Conservation (phyloP, 192 early-diverging fungal genomes). For the Coemansia sp. region DNA sequence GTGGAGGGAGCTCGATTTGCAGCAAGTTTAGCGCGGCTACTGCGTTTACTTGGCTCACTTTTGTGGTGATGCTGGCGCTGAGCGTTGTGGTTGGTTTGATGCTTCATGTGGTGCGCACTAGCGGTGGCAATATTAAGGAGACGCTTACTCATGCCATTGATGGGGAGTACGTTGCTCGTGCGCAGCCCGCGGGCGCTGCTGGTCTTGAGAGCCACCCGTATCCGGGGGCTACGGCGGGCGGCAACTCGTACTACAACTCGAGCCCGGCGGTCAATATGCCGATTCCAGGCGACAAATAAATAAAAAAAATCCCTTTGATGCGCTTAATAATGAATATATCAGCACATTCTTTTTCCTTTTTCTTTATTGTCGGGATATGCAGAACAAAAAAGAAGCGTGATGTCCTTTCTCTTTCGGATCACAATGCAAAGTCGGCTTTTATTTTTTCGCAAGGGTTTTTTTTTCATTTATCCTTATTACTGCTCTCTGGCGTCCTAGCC, state of each 20-base stretch:
- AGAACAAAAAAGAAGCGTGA: background rate
- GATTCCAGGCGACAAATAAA: conserved; percentile 16
- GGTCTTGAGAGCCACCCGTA: conserved; percentile 19
- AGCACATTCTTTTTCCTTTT: no score
- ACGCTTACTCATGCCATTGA: conserved; percentile 25
- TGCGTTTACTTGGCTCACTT: conserved; percentile 39
- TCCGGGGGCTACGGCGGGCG: conserved; percentile 7
- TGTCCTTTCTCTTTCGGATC: no score
- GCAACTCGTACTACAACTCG: conserved; percentile 32
- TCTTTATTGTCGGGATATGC: no score
- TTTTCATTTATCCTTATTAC: no score
- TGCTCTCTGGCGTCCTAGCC: no score
- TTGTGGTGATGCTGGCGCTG: conserved; percentile 22
- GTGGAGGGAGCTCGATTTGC: conserved; percentile 19
- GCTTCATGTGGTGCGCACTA: conserved; percentile 15
- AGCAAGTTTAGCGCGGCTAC: conserved; percentile 35
- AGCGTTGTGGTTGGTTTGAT: conserved; percentile 16
- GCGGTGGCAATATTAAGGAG: conserved; percentile 18
- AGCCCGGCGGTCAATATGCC: conserved; percentile 46
- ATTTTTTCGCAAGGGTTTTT: no score
- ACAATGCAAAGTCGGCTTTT: no score
- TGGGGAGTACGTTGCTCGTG: conserved; percentile 5
- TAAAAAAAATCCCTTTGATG: background rate
- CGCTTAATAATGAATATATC: background rate
- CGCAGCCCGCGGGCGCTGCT: conserved; percentile 8